phyloP scores from a whole-genome alignment of 78 protist genomes.

The Bigelowiella natans region DNA sequence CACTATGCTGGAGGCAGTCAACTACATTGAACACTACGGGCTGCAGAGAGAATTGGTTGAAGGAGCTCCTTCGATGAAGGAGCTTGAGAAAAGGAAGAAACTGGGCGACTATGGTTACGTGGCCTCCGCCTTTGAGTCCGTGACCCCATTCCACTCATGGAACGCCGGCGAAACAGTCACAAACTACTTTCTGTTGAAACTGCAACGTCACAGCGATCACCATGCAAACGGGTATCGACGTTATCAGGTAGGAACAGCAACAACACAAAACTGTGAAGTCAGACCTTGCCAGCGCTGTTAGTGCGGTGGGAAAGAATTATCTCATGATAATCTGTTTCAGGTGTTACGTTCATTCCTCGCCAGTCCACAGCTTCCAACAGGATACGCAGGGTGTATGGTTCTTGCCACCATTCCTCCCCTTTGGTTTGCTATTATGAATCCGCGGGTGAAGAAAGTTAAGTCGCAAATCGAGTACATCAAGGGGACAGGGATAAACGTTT shows the following conservation, averaged over 20 bases:
- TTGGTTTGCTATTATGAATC: constrained; percentile 14
- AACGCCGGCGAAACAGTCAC: constrained; percentile 13
- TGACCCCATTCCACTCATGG: constrained; percentile 32
- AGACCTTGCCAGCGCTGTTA: no score
- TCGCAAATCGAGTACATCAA: no score
- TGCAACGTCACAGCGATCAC: constrained; percentile 33
- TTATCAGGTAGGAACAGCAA: constrained; percentile 17
- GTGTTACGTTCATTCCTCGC: not conserved
- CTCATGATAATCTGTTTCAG: no score
- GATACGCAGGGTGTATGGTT: constrained; percentile 13
- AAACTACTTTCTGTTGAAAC: constrained; percentile 14
- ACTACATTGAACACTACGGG: constrained; percentile 30
- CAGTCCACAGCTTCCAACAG: constrained; percentile 16
- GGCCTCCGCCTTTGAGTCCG: no score
- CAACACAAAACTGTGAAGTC: no score
- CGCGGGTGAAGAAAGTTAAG: no score
- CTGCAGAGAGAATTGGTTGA: not conserved
- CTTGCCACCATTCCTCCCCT: constrained; percentile 24
- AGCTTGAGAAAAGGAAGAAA: no score
- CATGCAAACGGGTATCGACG: constrained; percentile 16
- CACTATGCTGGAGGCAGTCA: constrained; percentile 26
- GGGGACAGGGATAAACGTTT: no score
- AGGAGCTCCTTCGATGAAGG: not conserved
- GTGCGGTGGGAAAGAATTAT: no score
- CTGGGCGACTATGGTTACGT: no score